Evolutionary conservation across 257 asterid species (phyloP), one percentile per base, ranked within the genome.

Genomic region (Coffea canephora): DNA sequence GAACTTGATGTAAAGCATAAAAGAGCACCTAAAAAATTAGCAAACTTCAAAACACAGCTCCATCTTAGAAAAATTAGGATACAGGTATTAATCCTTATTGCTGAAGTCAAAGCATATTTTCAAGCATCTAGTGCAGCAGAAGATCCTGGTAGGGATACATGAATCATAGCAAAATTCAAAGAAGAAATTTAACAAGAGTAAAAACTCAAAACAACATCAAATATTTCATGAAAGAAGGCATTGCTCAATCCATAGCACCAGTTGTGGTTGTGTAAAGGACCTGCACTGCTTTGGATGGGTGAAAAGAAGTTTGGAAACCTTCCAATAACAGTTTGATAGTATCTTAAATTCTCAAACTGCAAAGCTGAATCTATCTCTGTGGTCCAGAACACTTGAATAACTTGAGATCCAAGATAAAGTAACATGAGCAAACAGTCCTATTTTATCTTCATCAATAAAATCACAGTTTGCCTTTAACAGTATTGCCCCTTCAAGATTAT

Each of bases 41-140:
- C 57, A 23, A 74, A 55, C 55, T 74, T 36, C 78, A 74, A 62
- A 66, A 74, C 39, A 62, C 78, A 57, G 55, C 68, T 12, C 54
- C 34, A 74, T 8, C 21, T 31, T 67, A 74, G 31, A 74, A 52
- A 67, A 74, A 5, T 31, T 36, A 31, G 50, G 31, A 74, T 39
- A 19, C 8, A 41, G 27, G 34, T 16, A 10, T 74, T 52, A 34
- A 15, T 68, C 43, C 72, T 16, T 36, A 15, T 39, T 43, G 45
- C 19, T 34, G 23, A 52, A 41, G 14, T 62, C 13, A 23, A 62
- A 23, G 68, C 31, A 23, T 23, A 52, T 74, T 52, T 13, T 57
- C 11, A 5, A 52, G 67, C 67, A 57, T 57, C 64, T 57, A 21
- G 19, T 19, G n/a, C 23, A 21, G 25, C n/a, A 16, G 64, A n/a